Base-by-base conservation (phyloP, 441 rosid species). In the Gossypium schwendimanii region DNA sequence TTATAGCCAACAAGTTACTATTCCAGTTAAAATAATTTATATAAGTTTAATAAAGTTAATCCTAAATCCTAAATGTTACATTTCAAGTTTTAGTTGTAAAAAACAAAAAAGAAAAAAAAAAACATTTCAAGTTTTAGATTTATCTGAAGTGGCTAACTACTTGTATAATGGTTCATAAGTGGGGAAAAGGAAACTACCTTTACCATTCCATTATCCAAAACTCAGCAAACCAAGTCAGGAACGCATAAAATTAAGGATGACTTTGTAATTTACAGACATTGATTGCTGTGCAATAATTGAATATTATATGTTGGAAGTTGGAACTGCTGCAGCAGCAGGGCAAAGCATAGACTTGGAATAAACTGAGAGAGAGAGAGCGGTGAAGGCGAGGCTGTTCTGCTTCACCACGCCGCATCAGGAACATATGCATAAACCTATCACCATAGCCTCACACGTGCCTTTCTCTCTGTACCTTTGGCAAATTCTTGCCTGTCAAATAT, bases 401-500 rank as follows among this genome's bases (percentile, higher is more conserved):
- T 47, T 66, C 70, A 24, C 62, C 76, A 70, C 82, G 86, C 87
- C 84, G 84, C 87, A 70, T 82, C 74, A 76, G 60, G 50, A 21
- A 50, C 70, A 2, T 63, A 15, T 44, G 47, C 12, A 14, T 39
- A 65, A 9, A 2, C 61, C 47, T 47, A 17, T 59, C 7, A 20
- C 23, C 71, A 39, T 6, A 4, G 66, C 78, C 64, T 58, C 52
- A 47, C 73, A 71, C 77, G 62, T 77, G 78, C 61, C 62, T 5
- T 53, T 24, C 18, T 23, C 23, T 54, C 31, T 10, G 23, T 31
- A 31, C 6, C 33, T 31, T 21, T 41, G 31, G 14, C 31, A 63
- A 63, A 63, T 63, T 41, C 20, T 15, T 45, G 55, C 52, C 69
- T 24, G 21, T 7, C 41, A 10, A 23, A 45, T 1, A 41, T 17